Evolutionary conservation across 2,329 filamentous ascomycete species (phyloP), one percentile per base, ranked within the genome.

Genomic region (Alternaria postmessia): DNA sequence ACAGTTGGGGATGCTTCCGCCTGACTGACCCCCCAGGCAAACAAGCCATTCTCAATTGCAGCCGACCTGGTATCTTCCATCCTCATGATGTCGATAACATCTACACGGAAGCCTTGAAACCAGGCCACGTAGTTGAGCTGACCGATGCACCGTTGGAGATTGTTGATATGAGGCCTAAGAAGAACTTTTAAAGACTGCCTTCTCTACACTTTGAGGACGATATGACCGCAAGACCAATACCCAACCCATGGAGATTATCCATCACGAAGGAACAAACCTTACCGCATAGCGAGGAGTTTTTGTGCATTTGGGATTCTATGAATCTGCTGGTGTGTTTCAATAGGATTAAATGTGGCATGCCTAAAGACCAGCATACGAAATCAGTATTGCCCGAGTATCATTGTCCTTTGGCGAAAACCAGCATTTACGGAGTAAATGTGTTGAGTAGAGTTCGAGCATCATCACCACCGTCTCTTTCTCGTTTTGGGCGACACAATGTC

Each of bases 1-100:
- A 44, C n/a, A 94, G 92, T 63, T 94, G 92, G 83, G 95, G 95
- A 49, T 91, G 96, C 24, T 99, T 98, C 80, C 88, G 95, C 34
- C 83, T 99, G 5, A 99, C 95, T 0, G 92, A 97, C 78, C 95
- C 95, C 0, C 94, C 95, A 0, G 95, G 95, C 0, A 85, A 98
- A 68, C 88, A 91, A 64, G 87, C 92, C n/a, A 90, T 99, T 34
- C 82, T 96, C 44, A 86, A 88, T 41, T 99, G 95, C 79, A 88
- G 81, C 3, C 87, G 93, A 61, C 86, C 86, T 1, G 91, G 92
- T 1, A 85, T 96, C 0, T 99, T 99, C 76, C 95, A 99, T 77
- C 92, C 88, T 6, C 90, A 92, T 72, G 79, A 79, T 0, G 84
- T 90, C 64, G 83, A 87, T 26, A 89, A 93, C 69, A 85, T 96